Conservation (phyloP, 2,329 filamentous ascomycete genomes). For the Fusarium sulawesiense region DNA sequence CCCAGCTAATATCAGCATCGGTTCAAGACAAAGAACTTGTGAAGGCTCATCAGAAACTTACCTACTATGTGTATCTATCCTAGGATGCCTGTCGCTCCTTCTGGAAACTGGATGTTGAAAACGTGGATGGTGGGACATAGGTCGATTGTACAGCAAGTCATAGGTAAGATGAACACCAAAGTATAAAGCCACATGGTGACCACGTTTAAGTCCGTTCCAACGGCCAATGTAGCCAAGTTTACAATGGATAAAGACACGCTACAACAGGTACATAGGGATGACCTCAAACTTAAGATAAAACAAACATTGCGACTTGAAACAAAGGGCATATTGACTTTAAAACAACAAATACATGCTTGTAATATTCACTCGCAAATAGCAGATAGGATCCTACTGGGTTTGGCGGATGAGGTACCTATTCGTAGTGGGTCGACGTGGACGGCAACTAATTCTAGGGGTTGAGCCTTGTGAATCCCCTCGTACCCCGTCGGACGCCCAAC, state of each 20-base stretch:
- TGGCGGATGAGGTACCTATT: not conserved
- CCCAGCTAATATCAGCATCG: not conserved
- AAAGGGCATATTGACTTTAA: not conserved
- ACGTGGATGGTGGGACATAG: not conserved
- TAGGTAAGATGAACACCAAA: not conserved
- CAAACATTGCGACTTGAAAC: constrained; percentile 10
- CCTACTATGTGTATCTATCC: not conserved
- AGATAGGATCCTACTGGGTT: not conserved
- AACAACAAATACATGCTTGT: not conserved
- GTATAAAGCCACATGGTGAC: not conserved
- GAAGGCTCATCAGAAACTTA: not conserved
- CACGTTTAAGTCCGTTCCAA: not conserved
- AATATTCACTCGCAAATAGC: not conserved
- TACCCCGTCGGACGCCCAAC: not conserved
- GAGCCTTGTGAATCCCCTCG: constrained; percentile 22
- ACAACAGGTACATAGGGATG: not conserved
- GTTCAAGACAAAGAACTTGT: not conserved
- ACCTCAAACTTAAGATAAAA: not conserved
- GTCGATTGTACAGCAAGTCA: not conserved
- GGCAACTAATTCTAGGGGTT: constrained; percentile 7
- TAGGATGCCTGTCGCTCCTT: not conserved
- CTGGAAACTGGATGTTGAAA: not conserved
- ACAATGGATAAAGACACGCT: not conserved
- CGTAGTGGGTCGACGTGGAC: constrained; percentile 15
- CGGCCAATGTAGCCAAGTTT: not conserved